These are phyloP conservation scores for Xylogone sp. DNA, from an alignment of 2,329 filamentous ascomycete species.

Conservation along the genomic window DNA sequence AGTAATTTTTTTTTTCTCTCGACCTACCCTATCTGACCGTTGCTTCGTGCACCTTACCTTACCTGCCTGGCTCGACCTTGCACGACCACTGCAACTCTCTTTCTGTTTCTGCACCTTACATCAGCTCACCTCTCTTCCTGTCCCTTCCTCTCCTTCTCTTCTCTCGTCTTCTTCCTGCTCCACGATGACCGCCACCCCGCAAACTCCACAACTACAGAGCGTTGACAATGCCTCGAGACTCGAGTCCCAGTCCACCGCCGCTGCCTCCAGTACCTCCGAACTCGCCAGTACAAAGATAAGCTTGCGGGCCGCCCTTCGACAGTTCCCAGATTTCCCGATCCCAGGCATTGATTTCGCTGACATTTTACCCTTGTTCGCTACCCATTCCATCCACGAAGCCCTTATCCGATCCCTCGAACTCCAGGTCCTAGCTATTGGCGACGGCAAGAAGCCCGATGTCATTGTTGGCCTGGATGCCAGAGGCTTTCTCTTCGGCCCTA, in stretches of 20 bases:
- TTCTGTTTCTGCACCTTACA: background rate
- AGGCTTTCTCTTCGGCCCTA: conserved; percentile 92
- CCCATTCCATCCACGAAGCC: conserved; percentile 66
- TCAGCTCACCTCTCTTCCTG: background rate
- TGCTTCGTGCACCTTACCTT: background rate
- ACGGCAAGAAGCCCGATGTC: conserved; percentile 70
- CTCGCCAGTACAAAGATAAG: conserved; percentile 55
- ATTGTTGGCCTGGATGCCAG: conserved; percentile 91
- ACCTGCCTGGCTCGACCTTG: background rate
- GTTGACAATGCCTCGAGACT: conserved; percentile 26
- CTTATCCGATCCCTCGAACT: conserved; percentile 84
- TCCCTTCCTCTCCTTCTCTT: background rate
- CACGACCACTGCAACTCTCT: background rate
- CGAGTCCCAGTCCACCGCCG: conserved; percentile 25
- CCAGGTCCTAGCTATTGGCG: conserved; percentile 65
- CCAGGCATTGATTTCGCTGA: conserved; percentile 95
- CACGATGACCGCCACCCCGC: conserved; percentile 22
- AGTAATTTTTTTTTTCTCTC: background rate
- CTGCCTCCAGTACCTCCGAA: conserved; percentile 23
- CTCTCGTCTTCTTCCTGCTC: conserved; percentile 1
- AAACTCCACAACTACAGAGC: conserved; percentile 9
- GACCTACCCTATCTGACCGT: background rate
- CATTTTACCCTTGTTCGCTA: conserved; percentile 92
- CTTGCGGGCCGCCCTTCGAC: conserved; percentile 70
- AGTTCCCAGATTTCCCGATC: conserved; percentile 88